A percentile compares a stretch with the other conserved stretches of the same genome.
phyloP scores from a whole-genome alignment of 139 green algal genomes.

The Chlorella ohadii region DNA sequence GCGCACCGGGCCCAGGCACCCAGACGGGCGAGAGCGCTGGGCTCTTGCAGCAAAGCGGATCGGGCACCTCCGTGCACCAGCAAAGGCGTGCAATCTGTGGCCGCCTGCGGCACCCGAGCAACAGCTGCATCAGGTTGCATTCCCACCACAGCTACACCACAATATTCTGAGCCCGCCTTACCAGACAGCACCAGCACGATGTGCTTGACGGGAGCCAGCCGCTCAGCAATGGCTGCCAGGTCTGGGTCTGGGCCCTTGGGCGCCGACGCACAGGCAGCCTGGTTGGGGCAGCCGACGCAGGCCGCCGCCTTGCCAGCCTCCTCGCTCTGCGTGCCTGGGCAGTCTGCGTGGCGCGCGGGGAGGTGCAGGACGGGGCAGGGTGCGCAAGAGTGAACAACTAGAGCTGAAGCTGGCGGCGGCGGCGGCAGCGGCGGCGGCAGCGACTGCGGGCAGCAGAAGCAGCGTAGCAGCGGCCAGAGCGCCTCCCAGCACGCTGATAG shows the following conservation, averaged over 20 bases:
- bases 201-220: constrained; percentile 85
- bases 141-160: too few species aligned
- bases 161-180: too few species aligned
- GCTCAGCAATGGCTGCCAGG: constrained; percentile 73
- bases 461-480: too few species aligned
- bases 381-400: too few species aligned
- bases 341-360: constrained; percentile 72
- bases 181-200: constrained; percentile 93
- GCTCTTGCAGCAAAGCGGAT: too few species aligned
- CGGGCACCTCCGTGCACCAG: too few species aligned
- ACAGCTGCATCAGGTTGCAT: too few species aligned
- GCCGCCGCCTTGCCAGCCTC: constrained; percentile 82
- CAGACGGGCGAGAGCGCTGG: too few species aligned
- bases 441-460: not conserved
- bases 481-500: too few species aligned
- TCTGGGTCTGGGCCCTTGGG: constrained; percentile 93
- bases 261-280: constrained; percentile 85
- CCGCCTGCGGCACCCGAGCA: too few species aligned
- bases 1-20: too few species aligned
- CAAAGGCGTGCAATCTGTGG: too few species aligned
- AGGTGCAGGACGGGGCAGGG: not conserved
- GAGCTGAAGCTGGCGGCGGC: not conserved
- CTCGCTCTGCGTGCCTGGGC: constrained; percentile 80
- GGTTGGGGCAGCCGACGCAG: constrained; percentile 95
- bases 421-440: not conserved